Percentiles rank a stretch among this genome's conserved stretches.
Conservation (phyloP, 2,329 filamentous ascomycete species). For the Lachnellula cervina region DNA sequence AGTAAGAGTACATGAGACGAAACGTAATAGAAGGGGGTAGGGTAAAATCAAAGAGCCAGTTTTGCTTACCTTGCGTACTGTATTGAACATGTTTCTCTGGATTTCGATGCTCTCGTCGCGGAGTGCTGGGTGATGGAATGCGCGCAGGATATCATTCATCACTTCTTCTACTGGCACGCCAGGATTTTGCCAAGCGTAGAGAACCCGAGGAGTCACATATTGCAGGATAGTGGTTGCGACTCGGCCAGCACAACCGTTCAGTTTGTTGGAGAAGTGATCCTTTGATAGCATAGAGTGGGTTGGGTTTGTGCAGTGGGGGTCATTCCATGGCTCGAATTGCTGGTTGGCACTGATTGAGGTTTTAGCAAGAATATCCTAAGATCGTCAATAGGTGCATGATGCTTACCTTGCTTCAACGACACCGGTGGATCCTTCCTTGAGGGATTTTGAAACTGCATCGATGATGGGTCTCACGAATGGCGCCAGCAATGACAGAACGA, state of each 20-base stretch:
- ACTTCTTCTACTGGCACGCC: constrained; percentile 79
- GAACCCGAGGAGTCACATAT: constrained; percentile 80
- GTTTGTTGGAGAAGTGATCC: constrained; percentile 75
- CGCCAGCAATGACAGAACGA: constrained; percentile 83
- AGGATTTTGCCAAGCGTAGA: constrained; percentile 91
- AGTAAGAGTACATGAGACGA: no score
- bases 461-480: constrained; percentile 93
- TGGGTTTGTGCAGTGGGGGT: constrained; percentile 69
- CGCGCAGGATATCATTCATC: constrained; percentile 70
- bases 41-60: no score
- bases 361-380: neutral
- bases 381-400: neutral
- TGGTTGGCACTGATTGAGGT: constrained; percentile 51
- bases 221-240: constrained; percentile 73
- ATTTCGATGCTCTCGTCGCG: constrained; percentile 72
- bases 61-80: constrained; percentile 55
- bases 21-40: no score
- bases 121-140: constrained; percentile 87
- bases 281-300: constrained; percentile 81
- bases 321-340: constrained; percentile 76
- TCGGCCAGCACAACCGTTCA: constrained; percentile 72
- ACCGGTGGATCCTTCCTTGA: constrained; percentile 80
- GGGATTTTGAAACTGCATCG: constrained; percentile 71
- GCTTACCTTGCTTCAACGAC: constrained; percentile 52
- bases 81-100: constrained; percentile 83